phyloP scores from a whole-genome alignment of 371 early-diverging fungal species.

The Circinella minor region DNA sequence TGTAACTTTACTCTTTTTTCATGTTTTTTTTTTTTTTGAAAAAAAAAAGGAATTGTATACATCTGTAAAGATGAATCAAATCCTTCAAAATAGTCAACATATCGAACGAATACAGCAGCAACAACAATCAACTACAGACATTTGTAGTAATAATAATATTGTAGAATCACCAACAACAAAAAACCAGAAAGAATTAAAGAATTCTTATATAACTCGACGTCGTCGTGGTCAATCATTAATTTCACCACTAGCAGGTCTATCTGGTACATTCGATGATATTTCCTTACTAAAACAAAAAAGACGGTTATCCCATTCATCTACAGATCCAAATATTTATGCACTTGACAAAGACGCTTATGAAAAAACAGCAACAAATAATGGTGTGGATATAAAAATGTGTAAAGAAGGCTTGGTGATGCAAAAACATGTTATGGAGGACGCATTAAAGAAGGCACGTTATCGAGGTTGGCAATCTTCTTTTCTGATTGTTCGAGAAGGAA shows the following conservation, averaged over 20 bases:
- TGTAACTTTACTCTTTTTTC: neutral
- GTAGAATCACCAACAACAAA: neutral
- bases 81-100: constrained; percentile 21
- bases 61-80: constrained; percentile 26
- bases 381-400: neutral
- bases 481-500: constrained; percentile 26
- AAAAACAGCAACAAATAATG: neutral
- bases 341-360: neutral
- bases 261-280: neutral
- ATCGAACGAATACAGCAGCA: neutral
- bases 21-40: neutral
- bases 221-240: constrained; percentile 1
- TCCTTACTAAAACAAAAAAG: neutral
- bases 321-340: neutral
- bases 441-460: constrained; percentile 28
- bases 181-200: neutral
- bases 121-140: neutral
- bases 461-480: constrained; percentile 40
- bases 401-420: constrained; percentile 36
- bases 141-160: too few relatives aligned
- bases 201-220: neutral
- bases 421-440: constrained; percentile 36
- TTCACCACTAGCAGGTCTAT: neutral
- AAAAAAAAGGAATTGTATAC: constrained; percentile 32
- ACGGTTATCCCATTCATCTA: neutral